A percentile compares a stretch with the other conserved stretches of the same genome.
phyloP scores from a whole-genome alignment of 257 asterid species.

The Nicotiana sylvestris region DNA sequence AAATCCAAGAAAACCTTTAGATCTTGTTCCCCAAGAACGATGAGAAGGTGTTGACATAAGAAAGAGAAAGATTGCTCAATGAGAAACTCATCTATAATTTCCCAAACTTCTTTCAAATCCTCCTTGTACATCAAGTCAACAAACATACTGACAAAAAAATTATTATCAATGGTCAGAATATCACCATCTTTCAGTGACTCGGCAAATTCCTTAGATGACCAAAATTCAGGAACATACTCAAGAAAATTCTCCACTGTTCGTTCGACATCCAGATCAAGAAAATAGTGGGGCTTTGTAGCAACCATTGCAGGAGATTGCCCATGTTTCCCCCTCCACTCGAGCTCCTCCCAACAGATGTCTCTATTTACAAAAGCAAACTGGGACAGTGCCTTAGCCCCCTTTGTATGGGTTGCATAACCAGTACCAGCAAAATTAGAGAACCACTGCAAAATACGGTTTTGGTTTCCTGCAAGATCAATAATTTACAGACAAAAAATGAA shows the following conservation, averaged over 20 bases:
- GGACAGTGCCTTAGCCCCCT: slow-evolving; percentile 92
- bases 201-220: slow-evolving; percentile 85
- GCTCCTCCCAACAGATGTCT: slow-evolving; percentile 98
- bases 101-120: slow-evolving; percentile 66
- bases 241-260: slow-evolving; percentile 87
- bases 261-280: slow-evolving; percentile 91
- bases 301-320: slow-evolving; percentile 99
- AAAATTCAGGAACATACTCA: slow-evolving; percentile 89
- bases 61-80: slow-evolving; percentile 71
- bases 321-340: slow-evolving; percentile 95
- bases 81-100: slow-evolving; percentile 64
- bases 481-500: neutral
- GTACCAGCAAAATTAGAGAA: slow-evolving; percentile 70
- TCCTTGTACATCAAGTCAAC: slow-evolving; percentile 76
- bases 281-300: slow-evolving; percentile 97
- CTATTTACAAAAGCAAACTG: slow-evolving; percentile 86
- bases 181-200: slow-evolving; percentile 84
- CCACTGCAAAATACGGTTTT: slow-evolving; percentile 72
- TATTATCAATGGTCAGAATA: slow-evolving; percentile 58
- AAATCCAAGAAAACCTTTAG: slow-evolving; percentile 53
- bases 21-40: slow-evolving; percentile 73
- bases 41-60: slow-evolving; percentile 81
- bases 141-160: slow-evolving; percentile 60
- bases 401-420: slow-evolving; percentile 56
- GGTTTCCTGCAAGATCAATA: slow-evolving; percentile 53